Base-by-base conservation (phyloP, 2,329 filamentous ascomycete species). In the Cyanodermella asteris region DNA sequence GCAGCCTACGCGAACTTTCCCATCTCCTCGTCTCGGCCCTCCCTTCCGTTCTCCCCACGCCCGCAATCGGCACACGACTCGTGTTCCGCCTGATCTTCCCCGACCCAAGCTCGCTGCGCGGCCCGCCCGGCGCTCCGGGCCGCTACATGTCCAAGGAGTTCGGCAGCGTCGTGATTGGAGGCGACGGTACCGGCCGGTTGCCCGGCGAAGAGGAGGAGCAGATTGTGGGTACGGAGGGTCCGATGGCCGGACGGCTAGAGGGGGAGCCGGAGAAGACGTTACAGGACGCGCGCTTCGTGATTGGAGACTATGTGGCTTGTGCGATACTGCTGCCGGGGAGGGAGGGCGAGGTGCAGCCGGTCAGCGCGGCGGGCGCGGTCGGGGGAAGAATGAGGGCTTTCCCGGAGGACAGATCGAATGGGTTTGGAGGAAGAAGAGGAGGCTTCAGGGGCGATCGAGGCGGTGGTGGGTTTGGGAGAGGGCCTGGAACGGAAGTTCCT, bases 281-380 rank as follows among this genome's bases (percentile, higher is more conserved):
- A 16, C 59, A 59, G 18, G 77, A 90, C 27, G 69, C 65, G 17
- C 64, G 72, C 13, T 91, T 91, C 40, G 73, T 91, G 7, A 73
- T 87, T 33, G 84, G 84, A 1, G 84, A 94, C 47, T 91, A 75
- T 42, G 60, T 94, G 20, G 72, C 73, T 29, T 84, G 77, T 44
- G 76, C 78, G 5, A 70, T 91, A 31, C 55, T 84, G 28, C 71
- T 77, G 20, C 77, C 78, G 1, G 51, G 75, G 14, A 53, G 64
- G 16, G 73, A 84, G 43, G 81, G 81, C 0, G 64, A 64, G 16
- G 69, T 90, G 19, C 70, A 71, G 21, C 66, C 74, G 18, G 38
- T 53, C 7, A 53, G 61, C n/a, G 55, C 60, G 8, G 53, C 53
- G 13, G 55, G 58, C 15, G 48, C 53, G 17, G 37, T 47, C 22